Evolutionary conservation across 2,329 filamentous ascomycete genomes (phyloP).

Genomic region (Pseudodiploospora longispora): DNA sequence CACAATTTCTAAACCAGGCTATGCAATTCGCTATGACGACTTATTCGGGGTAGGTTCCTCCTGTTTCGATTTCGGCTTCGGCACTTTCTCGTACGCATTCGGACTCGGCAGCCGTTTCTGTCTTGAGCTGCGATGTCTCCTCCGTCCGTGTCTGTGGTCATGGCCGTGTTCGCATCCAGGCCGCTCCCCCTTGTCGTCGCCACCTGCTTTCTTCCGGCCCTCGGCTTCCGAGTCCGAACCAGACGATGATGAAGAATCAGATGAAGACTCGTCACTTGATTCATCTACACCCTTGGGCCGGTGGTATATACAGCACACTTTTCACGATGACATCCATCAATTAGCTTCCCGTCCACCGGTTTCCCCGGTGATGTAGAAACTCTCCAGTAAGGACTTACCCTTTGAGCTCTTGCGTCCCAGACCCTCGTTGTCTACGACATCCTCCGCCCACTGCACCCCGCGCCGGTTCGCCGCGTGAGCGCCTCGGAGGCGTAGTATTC

Average conservation of each 20-base stretch:
- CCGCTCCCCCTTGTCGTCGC: conserved; percentile 15
- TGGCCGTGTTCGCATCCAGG: conserved; percentile 26
- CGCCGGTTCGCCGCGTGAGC: conserved; percentile 38
- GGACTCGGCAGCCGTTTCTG: conserved; percentile 54
- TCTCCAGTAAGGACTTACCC: conserved; percentile 42
- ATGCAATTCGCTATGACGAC: too few relatives aligned
- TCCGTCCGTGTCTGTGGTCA: conserved; percentile 17
- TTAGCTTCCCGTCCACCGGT: neutral
- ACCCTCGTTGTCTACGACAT: conserved; percentile 91
- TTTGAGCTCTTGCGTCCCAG: conserved; percentile 92
- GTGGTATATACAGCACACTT: conserved; percentile 99
- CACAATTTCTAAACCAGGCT: too few relatives aligned
- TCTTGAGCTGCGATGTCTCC: conserved; percentile 21
- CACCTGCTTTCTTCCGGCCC: conserved; percentile 34
- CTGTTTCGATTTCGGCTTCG: conserved; percentile 34
- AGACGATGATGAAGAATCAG: conserved; percentile 40
- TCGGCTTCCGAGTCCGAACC: conserved; percentile 38
- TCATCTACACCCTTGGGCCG: conserved; percentile 74
- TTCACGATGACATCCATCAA: neutral
- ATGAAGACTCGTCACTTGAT: conserved; percentile 62
- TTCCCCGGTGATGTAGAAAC: neutral
- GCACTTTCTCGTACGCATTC: conserved; percentile 74
- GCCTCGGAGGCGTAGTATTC: conserved; percentile 45
- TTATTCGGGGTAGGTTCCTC: neutral
- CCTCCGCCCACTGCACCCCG: conserved; percentile 84